Base-by-base conservation (phyloP, 768 basidiomycete species). In the Pholiota conissans region DNA sequence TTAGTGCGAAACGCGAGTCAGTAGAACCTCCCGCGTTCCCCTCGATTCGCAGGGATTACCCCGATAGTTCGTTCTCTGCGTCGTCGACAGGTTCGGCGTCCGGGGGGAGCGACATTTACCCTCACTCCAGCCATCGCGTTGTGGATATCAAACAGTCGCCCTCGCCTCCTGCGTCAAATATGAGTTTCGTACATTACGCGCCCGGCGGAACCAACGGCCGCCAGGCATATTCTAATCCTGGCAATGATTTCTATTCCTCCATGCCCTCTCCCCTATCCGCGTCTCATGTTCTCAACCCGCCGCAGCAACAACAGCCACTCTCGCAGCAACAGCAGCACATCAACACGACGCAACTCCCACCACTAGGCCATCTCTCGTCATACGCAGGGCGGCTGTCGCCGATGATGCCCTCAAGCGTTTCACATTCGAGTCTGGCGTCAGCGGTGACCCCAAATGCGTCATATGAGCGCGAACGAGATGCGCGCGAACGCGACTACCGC, bases 111-210 rank as follows among this genome's bases (percentile, higher is more conserved):
- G 86, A 86, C 8, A 73, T 77, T 47, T 88, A 69, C 80, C 64
- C 78, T 49, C 79, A 79, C 34, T 70, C 83, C 45, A 73, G 76
- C 52, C 74, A 76, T 47, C 69, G 78, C 56, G 60, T 66, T 18
- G 54, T 74, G 29, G 67, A 69, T 39, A 64, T 75, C 59, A 83
- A 81, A 14, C 82, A 85, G 1, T 88, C 87, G 16, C 87, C 88
- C 18, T 87, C 88, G n/a, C 88, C 89, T 16, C 84, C 85, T 5
- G 76, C 82, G 16, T 73, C 74, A 46, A 74, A 69, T 51, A 70
- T 83, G 69, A 82, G 73, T 58, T 89, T 87, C 70, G 78, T 82
- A 40, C 84, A 86, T 56, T 89, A 89, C 61, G 67, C 74, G 24
- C 73, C 74, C 22, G 65, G 65, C 54, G 74, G 66, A 62, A 71